phyloP scores from a whole-genome alignment of 1,139 yeast species.

The Blastobotrys malaysiensis region DNA sequence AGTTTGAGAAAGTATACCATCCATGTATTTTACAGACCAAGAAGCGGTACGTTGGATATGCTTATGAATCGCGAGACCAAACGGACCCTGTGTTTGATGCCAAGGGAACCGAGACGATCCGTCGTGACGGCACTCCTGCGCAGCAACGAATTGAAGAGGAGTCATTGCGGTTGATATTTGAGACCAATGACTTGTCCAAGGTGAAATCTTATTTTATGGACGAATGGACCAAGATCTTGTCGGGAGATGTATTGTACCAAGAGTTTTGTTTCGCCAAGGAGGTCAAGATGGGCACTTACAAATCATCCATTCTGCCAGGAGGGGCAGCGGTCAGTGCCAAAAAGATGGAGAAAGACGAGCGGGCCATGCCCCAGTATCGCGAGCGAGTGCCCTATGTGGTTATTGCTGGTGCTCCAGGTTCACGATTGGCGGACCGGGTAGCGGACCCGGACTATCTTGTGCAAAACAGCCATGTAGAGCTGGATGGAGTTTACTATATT shows the following conservation, averaged over 20 bases:
- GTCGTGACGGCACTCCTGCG: constrained; percentile 93
- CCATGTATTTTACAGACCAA: constrained; percentile 81
- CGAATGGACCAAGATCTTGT: constrained; percentile 61
- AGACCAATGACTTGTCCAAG: constrained; percentile 60
- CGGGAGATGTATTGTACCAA: constrained; percentile 57
- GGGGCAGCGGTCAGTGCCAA: constrained; percentile 78
- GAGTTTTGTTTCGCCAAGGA: constrained; percentile 93
- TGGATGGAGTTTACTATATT: constrained; percentile 84
- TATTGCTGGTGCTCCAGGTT: constrained; percentile 57
- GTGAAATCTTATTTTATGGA: constrained; percentile 60
- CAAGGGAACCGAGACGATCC: constrained; percentile 89
- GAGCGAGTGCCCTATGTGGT: constrained; percentile 90
- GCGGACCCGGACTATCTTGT: constrained; percentile 72
- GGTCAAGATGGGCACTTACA: constrained; percentile 78
- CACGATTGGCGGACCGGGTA: constrained; percentile 70
- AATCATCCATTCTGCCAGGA: constrained; percentile 70
- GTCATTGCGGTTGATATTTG: constrained; percentile 61
- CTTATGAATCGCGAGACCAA: constrained; percentile 58
- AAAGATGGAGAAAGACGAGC: constrained; percentile 55
- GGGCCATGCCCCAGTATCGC: constrained; percentile 79
- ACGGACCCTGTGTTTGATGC: constrained; percentile 73
- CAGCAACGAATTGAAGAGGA: constrained; percentile 78
- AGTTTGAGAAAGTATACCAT: constrained; percentile 88
- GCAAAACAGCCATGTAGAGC: constrained; percentile 30
- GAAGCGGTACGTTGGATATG: constrained; percentile 84